phyloP scores from a whole-genome alignment of 2,329 filamentous ascomycete species.

The Microdochium trichocladiopsis region DNA sequence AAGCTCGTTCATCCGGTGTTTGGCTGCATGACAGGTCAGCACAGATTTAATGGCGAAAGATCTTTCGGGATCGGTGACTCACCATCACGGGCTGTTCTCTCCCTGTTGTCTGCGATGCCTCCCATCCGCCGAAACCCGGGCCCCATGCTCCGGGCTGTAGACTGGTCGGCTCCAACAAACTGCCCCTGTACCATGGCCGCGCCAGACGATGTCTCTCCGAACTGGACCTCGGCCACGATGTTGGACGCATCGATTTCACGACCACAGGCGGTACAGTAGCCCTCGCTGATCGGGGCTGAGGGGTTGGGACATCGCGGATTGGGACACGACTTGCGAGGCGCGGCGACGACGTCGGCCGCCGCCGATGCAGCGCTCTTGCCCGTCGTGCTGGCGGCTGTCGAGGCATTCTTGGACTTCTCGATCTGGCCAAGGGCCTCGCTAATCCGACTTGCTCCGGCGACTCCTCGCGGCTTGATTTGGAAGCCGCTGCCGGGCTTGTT shows the following conservation, averaged over 20 bases:
- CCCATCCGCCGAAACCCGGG: slow-evolving; percentile 55
- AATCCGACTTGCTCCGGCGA: slow-evolving; percentile 43
- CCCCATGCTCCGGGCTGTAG: slow-evolving; percentile 62
- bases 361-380: slow-evolving; percentile 8
- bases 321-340: slow-evolving; percentile 40
- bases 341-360: slow-evolving; percentile 15
- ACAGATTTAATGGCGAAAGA: too few species aligned
- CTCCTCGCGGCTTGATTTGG: slow-evolving; percentile 33
- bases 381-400: slow-evolving; percentile 12
- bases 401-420: slow-evolving; percentile 13
- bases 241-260: slow-evolving; percentile 77
- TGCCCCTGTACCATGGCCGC: slow-evolving; percentile 87
- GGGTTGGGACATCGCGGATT: slow-evolving; percentile 55
- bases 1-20: slow-evolving; percentile 55
- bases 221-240: slow-evolving; percentile 87
- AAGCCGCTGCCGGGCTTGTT: slow-evolving; percentile 24
- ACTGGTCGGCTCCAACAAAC: slow-evolving; percentile 80
- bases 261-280: slow-evolving; percentile 78
- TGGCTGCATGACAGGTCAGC: slow-evolving; percentile 25
- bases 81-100: slow-evolving; percentile 50
- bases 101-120: slow-evolving; percentile 46
- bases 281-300: slow-evolving; percentile 47
- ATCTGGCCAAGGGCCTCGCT: slow-evolving; percentile 29
- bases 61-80: too few species aligned
- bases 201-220: slow-evolving; percentile 80